Percentiles rank a stretch among this genome's conserved stretches.
Evolutionary conservation across 148 eudicot species (phyloP).

Genomic region (Pharnaceum exiguum): DNA sequence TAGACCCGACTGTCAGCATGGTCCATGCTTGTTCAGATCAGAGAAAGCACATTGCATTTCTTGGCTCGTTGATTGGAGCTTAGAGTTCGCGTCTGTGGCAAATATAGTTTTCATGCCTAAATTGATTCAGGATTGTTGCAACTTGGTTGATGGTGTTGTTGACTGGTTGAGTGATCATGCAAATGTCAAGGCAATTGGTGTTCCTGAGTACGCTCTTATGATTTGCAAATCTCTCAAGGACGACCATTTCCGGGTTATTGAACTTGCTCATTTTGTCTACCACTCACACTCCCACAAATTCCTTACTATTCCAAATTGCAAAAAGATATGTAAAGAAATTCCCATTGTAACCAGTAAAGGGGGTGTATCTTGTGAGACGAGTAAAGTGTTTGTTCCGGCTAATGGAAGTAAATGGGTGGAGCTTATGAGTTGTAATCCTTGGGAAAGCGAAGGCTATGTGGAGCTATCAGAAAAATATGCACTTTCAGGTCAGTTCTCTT

Average conservation of each 20-base stretch:
- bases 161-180: constrained; percentile 28
- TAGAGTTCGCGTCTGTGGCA: constrained; percentile 22
- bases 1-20: not conserved
- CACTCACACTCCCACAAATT: constrained; percentile 16
- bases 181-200: constrained; percentile 13
- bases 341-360: constrained; percentile 45
- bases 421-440: constrained; percentile 53
- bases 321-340: constrained; percentile 24
- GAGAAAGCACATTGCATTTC: constrained; percentile 3
- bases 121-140: constrained; percentile 14
- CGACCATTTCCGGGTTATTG: constrained; percentile 17
- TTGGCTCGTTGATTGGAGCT: constrained; percentile 45
- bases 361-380: constrained; percentile 4
- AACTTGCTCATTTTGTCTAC: constrained; percentile 37
- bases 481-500: constrained; percentile 16
- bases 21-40: constrained; percentile 22
- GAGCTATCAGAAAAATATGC: constrained; percentile 53
- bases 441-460: constrained; percentile 36
- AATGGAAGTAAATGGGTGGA: constrained; percentile 58
- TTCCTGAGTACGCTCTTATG: constrained; percentile 16
- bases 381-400: constrained; percentile 52
- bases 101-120: constrained; percentile 27
- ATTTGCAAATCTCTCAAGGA: not conserved
- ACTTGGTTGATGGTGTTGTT: constrained; percentile 2
- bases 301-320: constrained; percentile 12